phyloP scores from a whole-genome alignment of 345 rosid species.

The Corchorus capsularis region DNA sequence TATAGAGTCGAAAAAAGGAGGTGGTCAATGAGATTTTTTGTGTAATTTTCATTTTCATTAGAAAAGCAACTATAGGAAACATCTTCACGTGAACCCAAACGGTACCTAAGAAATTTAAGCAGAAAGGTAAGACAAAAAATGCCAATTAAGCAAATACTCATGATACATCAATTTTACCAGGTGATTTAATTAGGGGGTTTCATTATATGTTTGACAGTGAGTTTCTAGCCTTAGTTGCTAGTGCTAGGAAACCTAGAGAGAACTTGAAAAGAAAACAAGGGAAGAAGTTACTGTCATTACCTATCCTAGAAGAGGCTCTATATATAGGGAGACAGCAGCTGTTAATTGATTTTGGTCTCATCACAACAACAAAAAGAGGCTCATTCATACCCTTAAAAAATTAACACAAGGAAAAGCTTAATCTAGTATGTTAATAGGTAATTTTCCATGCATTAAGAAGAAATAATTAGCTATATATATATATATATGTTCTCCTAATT shows the following conservation, averaged over 20 bases:
- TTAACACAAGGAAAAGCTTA: no score
- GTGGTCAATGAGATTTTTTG: neutral
- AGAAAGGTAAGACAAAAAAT: no score
- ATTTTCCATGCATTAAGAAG: no score
- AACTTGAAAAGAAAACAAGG: neutral
- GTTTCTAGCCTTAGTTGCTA: conserved; percentile 7
- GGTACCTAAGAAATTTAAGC: neutral
- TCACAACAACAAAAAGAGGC: neutral
- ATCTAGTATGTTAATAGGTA: no score
- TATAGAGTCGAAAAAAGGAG: neutral
- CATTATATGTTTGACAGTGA: neutral
- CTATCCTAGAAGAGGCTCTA: no score
- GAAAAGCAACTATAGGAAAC: conserved; percentile 1
- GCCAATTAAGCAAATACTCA: neutral
- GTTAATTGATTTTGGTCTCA: neutral
- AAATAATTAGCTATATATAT: no score
- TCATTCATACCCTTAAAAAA: no score
- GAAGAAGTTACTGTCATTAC: neutral
- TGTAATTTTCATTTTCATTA: neutral
- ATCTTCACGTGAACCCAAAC: conserved; percentile 16
- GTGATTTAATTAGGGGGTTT: neutral
- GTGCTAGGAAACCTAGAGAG: neutral
- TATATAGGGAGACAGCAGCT: neutral
- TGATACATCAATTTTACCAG: no score
- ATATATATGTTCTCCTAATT: no score